Base-by-base conservation (phyloP, 2,329 filamentous ascomycete species). In the Cephalotrichum gorgonifer region DNA sequence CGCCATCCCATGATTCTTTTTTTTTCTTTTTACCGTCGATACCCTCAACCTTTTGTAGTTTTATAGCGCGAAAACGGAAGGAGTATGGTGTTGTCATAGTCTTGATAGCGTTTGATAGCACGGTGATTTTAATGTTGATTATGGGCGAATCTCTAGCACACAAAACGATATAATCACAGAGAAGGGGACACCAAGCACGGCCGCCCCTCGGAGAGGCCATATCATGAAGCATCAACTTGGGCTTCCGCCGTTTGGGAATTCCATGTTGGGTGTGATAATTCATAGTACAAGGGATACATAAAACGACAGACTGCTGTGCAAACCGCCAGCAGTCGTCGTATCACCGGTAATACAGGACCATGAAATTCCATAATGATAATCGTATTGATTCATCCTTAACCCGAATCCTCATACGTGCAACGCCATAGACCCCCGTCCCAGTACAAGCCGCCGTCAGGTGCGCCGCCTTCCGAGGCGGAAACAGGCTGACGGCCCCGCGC, bases 1-100 rank as follows among this genome's bases (percentile, higher is more conserved):
- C 23, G 1, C 20, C n/a, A 9, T 28, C 26, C 17, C 25, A 15
- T 33, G 30, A 15, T 20, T 63, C 9, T 56, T 44, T 27, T 33
- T 45, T 26, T 17, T 28, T n/a, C 20, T 30, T 9, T n/a, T 39
- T 39, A 22, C 35, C 12, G 17, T 39, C 35, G 35, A 39, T 39
- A 39, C 35, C 35, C 33, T 43, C 30, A n/a, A 23, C 27, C n/a
- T 38, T 15, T 28, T 17, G 17, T 42, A 27, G 38, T 48, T 20
- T 44, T 39, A 22, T 39, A 39, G 35, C 35, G 35, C 35, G 17
- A 20, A 9, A 20, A 11, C 23, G 30, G 28, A 17, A 28, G 31
- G 44, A 39, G 35, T 47, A 28, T 20, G 26, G 25, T 33, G 27
- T 35, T 43, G 23, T 3, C 8, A 4, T 15, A 31, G 4, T 6